A percentile compares a stretch with the other conserved stretches of the same genome.
Conservation (phyloP, 75 land plant genomes). For the Sequoia sempervirens region DNA sequence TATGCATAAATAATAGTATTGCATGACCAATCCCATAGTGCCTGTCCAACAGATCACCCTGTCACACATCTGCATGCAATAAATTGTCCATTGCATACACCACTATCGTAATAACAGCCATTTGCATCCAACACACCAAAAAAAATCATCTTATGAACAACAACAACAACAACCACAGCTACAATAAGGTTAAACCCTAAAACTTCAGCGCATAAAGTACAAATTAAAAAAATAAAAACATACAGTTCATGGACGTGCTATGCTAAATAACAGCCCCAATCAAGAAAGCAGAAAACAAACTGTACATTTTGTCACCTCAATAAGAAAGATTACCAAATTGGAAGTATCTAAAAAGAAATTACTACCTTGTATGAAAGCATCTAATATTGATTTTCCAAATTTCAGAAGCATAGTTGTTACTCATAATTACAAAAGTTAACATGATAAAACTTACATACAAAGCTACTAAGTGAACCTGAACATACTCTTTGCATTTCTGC, state of each 20-base stretch:
- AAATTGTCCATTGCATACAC: not conserved
- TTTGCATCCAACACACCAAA: not conserved
- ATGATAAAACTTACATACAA: not conserved
- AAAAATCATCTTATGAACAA: not conserved
- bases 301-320: not conserved
- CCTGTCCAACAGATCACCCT: constrained; percentile 8
- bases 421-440: not conserved
- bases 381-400: not conserved
- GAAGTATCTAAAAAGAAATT: not conserved
- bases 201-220: not conserved
- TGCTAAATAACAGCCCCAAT: not conserved
- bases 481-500: constrained; percentile 74
- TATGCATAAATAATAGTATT: constrained; percentile 11
- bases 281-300: constrained; percentile 4
- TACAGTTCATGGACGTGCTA: not conserved
- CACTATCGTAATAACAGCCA: not conserved
- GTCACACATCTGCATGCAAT: not conserved
- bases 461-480: not conserved
- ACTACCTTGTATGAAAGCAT: not conserved
- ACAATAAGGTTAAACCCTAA: not conserved
- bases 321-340: no score
- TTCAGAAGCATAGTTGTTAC: not conserved
- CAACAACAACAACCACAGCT: not conserved
- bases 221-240: not conserved
- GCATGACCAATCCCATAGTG: constrained; percentile 7